Conservation (phyloP, 345 rosid genomes). For the Linum usitatissimum region DNA sequence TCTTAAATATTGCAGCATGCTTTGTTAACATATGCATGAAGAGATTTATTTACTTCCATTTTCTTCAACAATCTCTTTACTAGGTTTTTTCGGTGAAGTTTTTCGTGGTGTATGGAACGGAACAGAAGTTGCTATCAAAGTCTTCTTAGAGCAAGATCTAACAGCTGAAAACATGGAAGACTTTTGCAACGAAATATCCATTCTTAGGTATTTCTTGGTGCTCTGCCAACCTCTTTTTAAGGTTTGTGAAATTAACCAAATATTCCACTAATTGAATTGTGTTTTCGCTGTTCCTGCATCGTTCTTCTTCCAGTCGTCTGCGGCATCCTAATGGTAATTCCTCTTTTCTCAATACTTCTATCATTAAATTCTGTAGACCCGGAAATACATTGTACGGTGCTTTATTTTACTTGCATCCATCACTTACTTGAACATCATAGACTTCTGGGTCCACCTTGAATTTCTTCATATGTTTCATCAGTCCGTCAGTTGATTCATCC, state of each 20-base stretch:
- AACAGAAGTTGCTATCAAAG: slow-evolving; percentile 96
- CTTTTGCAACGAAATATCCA: slow-evolving; percentile 95
- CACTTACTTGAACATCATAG: background rate
- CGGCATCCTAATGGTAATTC: slow-evolving; percentile 93
- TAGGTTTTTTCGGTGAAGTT: slow-evolving; percentile 96
- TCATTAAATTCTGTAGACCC: background rate
- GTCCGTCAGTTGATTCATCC: background rate
- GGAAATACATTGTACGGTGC: background rate
- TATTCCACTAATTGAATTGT: slow-evolving; percentile 27
- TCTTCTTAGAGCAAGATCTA: slow-evolving; percentile 92
- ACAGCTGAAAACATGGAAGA: slow-evolving; percentile 97
- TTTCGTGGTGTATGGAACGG: slow-evolving; percentile 98
- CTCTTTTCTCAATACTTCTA: slow-evolving; percentile 8
- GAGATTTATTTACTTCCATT: background rate
- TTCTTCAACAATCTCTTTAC: background rate
- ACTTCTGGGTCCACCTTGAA: background rate
- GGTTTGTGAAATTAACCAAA: slow-evolving; percentile 11
- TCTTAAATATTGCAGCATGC: background rate
- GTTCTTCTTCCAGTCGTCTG: slow-evolving; percentile 56
- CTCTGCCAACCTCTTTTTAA: slow-evolving; percentile 5
- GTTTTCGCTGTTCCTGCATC: slow-evolving; percentile 18
- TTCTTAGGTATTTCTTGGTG: slow-evolving; percentile 60
- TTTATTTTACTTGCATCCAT: background rate
- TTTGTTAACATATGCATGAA: background rate
- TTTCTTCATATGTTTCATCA: background rate